Percentiles rank a stretch among this genome's conserved stretches.
phyloP scores from a whole-genome alignment of 2,329 filamentous ascomycete genomes.

The Aspergillus aculeatinus region DNA sequence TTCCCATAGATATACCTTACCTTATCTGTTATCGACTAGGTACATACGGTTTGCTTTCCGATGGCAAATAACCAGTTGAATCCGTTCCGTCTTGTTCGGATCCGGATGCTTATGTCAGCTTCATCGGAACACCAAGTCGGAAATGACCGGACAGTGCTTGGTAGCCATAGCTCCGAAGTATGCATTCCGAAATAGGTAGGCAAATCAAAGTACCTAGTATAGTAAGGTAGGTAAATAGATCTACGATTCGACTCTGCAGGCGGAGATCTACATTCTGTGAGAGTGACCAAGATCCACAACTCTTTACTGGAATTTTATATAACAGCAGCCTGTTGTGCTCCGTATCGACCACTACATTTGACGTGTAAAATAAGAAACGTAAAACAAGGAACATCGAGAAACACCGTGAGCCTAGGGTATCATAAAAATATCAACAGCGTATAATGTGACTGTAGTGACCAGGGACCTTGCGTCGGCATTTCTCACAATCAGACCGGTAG shows the following conservation, averaged over 20 bases:
- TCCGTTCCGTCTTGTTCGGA: conserved; percentile 14
- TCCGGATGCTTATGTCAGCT: conserved; percentile 24
- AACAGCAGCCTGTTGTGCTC: not conserved
- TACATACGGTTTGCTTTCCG: not conserved
- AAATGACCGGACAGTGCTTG: conserved; percentile 7
- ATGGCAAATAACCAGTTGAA: not conserved
- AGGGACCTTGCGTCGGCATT: conserved; percentile 71
- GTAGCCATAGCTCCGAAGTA: too few species aligned
- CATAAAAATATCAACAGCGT: conserved; percentile 24
- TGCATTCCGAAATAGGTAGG: too few species aligned
- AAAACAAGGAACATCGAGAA: not conserved
- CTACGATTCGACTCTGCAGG: too few species aligned
- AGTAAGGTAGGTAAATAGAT: too few species aligned
- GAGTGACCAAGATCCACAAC: too few species aligned
- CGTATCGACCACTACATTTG: not conserved
- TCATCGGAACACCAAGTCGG: conserved; percentile 22
- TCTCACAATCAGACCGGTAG: conserved; percentile 74
- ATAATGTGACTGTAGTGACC: conserved; percentile 82
- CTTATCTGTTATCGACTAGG: too few species aligned
- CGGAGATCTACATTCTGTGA: too few species aligned
- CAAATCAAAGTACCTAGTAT: too few species aligned
- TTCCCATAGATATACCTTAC: too few species aligned
- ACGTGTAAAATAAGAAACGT: not conserved
- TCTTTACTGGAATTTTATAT: too few species aligned
- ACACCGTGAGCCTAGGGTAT: not conserved